phyloP scores from a whole-genome alignment of 345 rosid genomes.

The Populus nigra region DNA sequence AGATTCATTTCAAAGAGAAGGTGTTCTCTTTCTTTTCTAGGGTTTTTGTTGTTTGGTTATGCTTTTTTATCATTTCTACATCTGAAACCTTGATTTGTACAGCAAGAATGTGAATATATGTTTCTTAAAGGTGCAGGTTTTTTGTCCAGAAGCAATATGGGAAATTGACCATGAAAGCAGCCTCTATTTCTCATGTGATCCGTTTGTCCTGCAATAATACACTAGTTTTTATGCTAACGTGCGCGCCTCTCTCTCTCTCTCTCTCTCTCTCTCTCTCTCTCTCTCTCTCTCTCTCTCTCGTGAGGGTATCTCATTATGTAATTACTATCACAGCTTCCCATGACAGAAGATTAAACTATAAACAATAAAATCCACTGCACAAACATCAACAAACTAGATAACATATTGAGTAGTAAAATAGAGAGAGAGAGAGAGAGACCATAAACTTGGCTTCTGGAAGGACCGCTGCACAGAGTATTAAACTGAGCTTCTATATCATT shows the following conservation, averaged over 20 bases:
- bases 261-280: not conserved
- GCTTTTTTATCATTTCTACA: not conserved
- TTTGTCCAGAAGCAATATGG: constrained; percentile 13
- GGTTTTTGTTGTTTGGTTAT: not conserved
- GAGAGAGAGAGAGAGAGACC: constrained; percentile 19
- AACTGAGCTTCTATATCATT: constrained; percentile 43
- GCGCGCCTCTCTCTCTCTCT: constrained; percentile 10
- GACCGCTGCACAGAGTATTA: constrained; percentile 37
- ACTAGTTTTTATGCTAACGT: constrained; percentile 30
- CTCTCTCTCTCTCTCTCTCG: not conserved
- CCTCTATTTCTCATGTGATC: constrained; percentile 19
- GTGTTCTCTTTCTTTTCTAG: not conserved
- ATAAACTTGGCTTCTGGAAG: constrained; percentile 23
- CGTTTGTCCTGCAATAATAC: constrained; percentile 25
- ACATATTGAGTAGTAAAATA: not conserved
- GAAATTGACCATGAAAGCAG: constrained; percentile 25
- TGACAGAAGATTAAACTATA: not conserved
- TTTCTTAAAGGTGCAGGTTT: not conserved
- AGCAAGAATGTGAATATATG: not conserved
- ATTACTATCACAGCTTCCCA: not conserved
- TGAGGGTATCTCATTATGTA: not conserved
- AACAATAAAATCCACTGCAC: constrained; percentile 22
- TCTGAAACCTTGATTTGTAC: not conserved
- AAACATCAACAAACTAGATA: constrained; percentile 17
- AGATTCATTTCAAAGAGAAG: too few species aligned